These are phyloP conservation scores for Tripterygium wilfordii DNA, from an alignment of 177 flowering plant genomes.

Conservation along the genomic window DNA sequence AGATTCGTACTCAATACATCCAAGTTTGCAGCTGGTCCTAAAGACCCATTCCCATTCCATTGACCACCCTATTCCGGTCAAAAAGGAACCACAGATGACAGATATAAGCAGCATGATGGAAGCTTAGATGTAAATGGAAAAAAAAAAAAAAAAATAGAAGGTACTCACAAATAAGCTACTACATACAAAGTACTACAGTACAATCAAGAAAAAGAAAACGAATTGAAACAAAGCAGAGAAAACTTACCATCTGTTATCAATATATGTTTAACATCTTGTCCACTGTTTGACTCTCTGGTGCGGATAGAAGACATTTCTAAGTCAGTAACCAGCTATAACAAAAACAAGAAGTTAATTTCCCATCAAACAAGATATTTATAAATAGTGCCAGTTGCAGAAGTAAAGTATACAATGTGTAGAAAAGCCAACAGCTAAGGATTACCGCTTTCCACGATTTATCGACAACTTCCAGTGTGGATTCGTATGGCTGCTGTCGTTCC, in stretches of 20 bases:
- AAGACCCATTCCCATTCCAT: too few species aligned
- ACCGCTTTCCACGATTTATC: constrained; percentile 68
- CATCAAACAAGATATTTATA: constrained; percentile 2
- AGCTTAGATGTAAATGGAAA: too few species aligned
- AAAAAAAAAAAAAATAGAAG: too few species aligned
- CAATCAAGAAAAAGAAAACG: background rate
- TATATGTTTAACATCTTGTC: constrained; percentile 14
- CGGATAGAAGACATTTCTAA: constrained; percentile 52
- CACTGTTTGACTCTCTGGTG: constrained; percentile 23
- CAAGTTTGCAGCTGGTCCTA: too few species aligned
- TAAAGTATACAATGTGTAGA: background rate
- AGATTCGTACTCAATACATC: too few species aligned
- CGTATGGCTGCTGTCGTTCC: constrained; percentile 54
- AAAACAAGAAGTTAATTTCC: constrained; percentile 2
- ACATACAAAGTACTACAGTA: too few species aligned
- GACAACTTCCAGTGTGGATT: constrained; percentile 44
- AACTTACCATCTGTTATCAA: constrained; percentile 36
- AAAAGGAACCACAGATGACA: too few species aligned
- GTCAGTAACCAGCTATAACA: constrained; percentile 49
- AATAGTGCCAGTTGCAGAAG: background rate
- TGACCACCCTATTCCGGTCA: too few species aligned
- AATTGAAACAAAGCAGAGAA: background rate
- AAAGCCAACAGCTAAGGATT: background rate
- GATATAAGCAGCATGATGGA: too few species aligned
- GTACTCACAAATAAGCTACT: too few species aligned